Base-by-base conservation (phyloP, 2,329 filamentous ascomycete species). In the Oidium heveae region DNA sequence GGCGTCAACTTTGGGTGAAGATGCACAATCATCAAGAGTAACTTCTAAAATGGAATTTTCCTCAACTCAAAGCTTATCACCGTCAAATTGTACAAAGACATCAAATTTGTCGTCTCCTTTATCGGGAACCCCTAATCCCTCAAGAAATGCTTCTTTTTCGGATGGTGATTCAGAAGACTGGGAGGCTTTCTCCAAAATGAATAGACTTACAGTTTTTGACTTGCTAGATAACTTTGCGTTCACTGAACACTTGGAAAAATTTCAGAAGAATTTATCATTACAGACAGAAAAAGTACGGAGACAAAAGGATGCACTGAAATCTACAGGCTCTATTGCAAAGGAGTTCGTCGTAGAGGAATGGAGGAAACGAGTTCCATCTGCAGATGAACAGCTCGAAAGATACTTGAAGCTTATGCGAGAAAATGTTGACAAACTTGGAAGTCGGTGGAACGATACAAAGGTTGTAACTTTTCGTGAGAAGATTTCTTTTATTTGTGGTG, bases 171-270 rank as follows among this genome's bases (percentile, higher is more conserved):
- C 79, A n/a, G 85, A 91, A 61, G 86, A 89, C 65, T 91, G 85
- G 76, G 86, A 94, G 58, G 73, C 79, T 22, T 84, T 93, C 58
- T 86, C 88, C 10, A 88, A 89, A 0, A 72, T 95, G 24, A 91
- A 98, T 66, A 84, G 86, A 53, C 72, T 98, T 54, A 88, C 84
- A 41, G 79, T 96, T 56, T 86, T 98, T 62, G 91, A 98, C 65
- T 74, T 98, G 52, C 76, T 98, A 60, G 89, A 95, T 68, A 96
- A 95, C 66, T 79, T 98, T 59, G 85, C 88, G 6, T 72, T 98
- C 34, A 83, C 87, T 0, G 84, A 94, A 63, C 84, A 89, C 61
- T 75, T 98, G 20, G 91, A 96, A 68, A 91, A 84, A 70, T 74
- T 95, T 59, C 88, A 95, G 64, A 82, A 77, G 62, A 83, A 84